Evolutionary conservation across 345 rosid genomes (phyloP), one percentile per base, ranked within the genome.

Genomic region (Lumnitzera littorea): DNA sequence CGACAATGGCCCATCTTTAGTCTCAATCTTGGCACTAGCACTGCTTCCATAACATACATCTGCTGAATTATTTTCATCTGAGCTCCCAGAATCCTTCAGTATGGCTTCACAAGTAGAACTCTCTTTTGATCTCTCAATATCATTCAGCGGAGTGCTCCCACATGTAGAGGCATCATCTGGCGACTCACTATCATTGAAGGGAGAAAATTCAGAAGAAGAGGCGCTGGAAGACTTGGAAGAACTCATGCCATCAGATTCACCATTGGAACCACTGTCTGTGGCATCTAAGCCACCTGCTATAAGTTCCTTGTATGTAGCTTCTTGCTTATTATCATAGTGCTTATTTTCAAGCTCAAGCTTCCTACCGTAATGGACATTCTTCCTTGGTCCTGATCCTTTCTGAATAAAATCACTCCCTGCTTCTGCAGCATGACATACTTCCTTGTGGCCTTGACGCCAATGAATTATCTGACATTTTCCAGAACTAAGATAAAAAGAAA

Each of bases 161-260:
- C 83, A 72, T 57, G 74, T 72, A 51, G 91, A 90, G 75, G 53
- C 70, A 57, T 88, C 87, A 60, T 91, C 99, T 69, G 89, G 80
- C 43, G 88, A 88, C 59, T 83, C 89, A 67, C 67, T 68, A 29
- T 74, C 48, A 15, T 78, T 67, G 24, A 91, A 75, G 67, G 86
- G 60, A 49, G 91, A 84, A 71, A 86, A 86, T 69, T 95, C 95
- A 74, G 97, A 84, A 61, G 85, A 88, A 50, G 84, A 73, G 64
- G 84, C 61, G 60, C 81, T 77, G 29, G 84, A 73, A 47, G 88
- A 82, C 65, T 84, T 91, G 61, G 79, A 77, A 60, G 78, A 70
- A 66, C 53, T 75, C 62, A 65, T 48, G 65, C 72, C 64, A 61
- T 55, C 62, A 61, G 60, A 74, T 53, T 73, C 84, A 70, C 65